phyloP scores from a whole-genome alignment of 345 rosid species.

The Limnanthes douglasii region DNA sequence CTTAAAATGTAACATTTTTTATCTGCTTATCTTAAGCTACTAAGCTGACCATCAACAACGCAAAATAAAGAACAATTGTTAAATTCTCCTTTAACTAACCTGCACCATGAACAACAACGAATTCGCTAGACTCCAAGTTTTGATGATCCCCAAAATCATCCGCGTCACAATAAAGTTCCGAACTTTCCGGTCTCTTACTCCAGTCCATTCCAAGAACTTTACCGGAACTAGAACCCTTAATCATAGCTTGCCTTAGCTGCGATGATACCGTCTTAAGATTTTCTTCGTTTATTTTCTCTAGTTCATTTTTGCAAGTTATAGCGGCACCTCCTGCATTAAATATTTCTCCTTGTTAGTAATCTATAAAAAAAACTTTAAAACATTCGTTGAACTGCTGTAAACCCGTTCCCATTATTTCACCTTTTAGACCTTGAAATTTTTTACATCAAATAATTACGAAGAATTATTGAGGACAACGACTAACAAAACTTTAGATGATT shows the following conservation, averaged over 20 bases:
- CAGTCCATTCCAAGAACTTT: constrained; percentile 68
- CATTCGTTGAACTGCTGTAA: too few relatives aligned
- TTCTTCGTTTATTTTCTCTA: constrained; percentile 70
- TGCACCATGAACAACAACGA: constrained; percentile 89
- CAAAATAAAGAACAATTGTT: too few relatives aligned
- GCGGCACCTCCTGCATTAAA: constrained; percentile 69
- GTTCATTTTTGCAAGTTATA: constrained; percentile 71
- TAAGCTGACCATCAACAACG: too few relatives aligned
- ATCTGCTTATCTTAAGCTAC: too few relatives aligned
- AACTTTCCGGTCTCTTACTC: constrained; percentile 62
- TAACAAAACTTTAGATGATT: too few relatives aligned
- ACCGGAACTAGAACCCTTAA: constrained; percentile 15
- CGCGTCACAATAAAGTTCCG: constrained; percentile 26
- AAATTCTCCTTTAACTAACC: too few relatives aligned
- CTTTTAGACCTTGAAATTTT: not conserved
- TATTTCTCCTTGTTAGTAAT: not conserved
- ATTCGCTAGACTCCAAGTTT: constrained; percentile 24
- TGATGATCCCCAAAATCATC: constrained; percentile 21
- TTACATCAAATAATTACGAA: not conserved
- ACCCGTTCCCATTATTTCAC: too few relatives aligned
- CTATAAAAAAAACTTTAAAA: not conserved
- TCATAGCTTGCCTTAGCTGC: constrained; percentile 58
- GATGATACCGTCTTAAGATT: constrained; percentile 41
- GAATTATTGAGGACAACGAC: too few relatives aligned
- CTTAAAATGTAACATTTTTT: too few relatives aligned